Percentiles rank a stretch among this genome's conserved stretches.
phyloP scores from a whole-genome alignment of 192 early-diverging fungal species.

The Linnemannia zychae region DNA sequence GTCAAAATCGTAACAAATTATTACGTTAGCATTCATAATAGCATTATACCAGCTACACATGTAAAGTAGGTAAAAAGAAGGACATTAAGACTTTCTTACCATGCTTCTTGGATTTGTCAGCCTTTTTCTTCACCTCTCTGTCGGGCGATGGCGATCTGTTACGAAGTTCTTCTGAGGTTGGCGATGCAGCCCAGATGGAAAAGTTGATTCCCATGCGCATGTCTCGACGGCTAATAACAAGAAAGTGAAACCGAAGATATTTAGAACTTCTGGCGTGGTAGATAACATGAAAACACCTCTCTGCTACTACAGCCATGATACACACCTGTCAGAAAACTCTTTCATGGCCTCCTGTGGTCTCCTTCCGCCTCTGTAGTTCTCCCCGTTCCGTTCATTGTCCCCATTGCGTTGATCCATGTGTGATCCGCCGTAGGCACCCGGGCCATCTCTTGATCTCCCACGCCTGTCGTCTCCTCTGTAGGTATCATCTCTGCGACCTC shows the following conservation, averaged over 20 bases:
- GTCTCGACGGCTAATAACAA: constrained; percentile 44
- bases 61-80: background rate
- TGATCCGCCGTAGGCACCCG: background rate
- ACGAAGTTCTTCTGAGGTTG: constrained; percentile 64
- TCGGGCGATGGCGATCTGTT: constrained; percentile 49
- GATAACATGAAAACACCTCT: too few relatives aligned
- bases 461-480: constrained; percentile 8
- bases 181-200: constrained; percentile 70
- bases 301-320: too few relatives aligned
- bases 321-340: constrained; percentile 38
- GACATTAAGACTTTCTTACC: constrained; percentile 20
- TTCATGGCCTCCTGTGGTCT: constrained; percentile 22
- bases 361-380: constrained; percentile 33
- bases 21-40: background rate
- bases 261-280: background rate
- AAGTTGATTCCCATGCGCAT: constrained; percentile 59
- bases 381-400: constrained; percentile 14
- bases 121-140: constrained; percentile 39
- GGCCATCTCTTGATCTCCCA: background rate
- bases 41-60: background rate
- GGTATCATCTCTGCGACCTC: background rate
- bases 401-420: constrained; percentile 12
- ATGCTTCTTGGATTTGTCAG: constrained; percentile 25
- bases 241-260: background rate
- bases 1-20: constrained; percentile 8